These are phyloP conservation scores for Penicillium sp. DNA, from an alignment of 2,329 filamentous ascomycete genomes.

Conservation along the genomic window DNA sequence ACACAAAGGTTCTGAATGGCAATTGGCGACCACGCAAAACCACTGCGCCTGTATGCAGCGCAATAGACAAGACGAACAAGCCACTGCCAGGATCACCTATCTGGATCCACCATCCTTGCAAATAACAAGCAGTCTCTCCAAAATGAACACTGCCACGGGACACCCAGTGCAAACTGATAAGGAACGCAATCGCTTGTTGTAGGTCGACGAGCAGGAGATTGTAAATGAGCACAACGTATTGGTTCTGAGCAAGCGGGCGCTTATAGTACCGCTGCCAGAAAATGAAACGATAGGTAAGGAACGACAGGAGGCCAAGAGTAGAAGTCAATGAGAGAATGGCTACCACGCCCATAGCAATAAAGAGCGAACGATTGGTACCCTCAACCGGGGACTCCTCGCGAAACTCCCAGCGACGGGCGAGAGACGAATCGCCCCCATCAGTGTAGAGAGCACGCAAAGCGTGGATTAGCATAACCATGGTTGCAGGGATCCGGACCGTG, in stretches of 20 bases:
- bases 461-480: constrained; percentile 24
- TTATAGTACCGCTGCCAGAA: constrained; percentile 57
- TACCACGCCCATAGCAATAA: constrained; percentile 54
- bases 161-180: constrained; percentile 55
- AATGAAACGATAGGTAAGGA: constrained; percentile 57
- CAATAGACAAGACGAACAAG: constrained; percentile 59
- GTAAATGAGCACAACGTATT: constrained; percentile 60
- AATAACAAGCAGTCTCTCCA: constrained; percentile 53
- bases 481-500: constrained; percentile 2
- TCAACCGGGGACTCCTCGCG: constrained; percentile 23
- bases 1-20: constrained; percentile 52
- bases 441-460: constrained; percentile 24
- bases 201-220: constrained; percentile 59
- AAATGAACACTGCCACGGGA: constrained; percentile 49
- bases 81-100: constrained; percentile 58
- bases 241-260: constrained; percentile 57
- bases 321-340: constrained; percentile 50
- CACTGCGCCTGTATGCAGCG: constrained; percentile 58
- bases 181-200: constrained; percentile 56
- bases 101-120: constrained; percentile 60
- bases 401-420: constrained; percentile 31
- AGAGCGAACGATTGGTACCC: constrained; percentile 46
- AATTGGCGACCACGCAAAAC: constrained; percentile 57
- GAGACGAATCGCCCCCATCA: constrained; percentile 15
- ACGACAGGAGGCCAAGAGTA: constrained; percentile 42